Evolutionary conservation across 1,284 basidiomycete species (phyloP), one percentile per base, ranked within the genome.

Genomic region (Moesziomyces sp.): DNA sequence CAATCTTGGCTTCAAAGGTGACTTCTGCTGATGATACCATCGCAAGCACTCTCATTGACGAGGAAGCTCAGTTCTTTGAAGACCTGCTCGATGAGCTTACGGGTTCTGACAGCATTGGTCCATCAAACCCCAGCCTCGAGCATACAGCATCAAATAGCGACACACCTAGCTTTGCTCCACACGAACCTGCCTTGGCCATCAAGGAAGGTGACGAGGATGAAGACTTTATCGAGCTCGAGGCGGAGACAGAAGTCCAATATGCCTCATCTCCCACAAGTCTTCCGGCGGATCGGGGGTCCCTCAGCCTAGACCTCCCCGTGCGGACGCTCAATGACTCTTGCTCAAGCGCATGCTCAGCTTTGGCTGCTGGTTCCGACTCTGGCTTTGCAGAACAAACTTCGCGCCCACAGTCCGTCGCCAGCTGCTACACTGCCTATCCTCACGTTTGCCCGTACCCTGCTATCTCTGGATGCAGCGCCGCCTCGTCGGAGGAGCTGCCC

Each of bases 51-150:
- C 30, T 33, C 13, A 33, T 33, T 8, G 67, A 74, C 16, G 58
- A 61, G 7, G 73, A 75, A 35, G 60, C 56, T 26, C 67, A 75
- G 24, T 75, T 70, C 59, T 75, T 75, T 26, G 73, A 75, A 9
- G 68, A 75, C 23, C 53, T 75, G 13, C 57, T 75, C 1, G 58
- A 51, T 3, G 67, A 75, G 35, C 63, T 75, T 1, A 74, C 58
- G 38, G 57, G 60, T 19, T 53, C 57, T 3, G 60, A 69, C 23
- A 33, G 30, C 33, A 51, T 38, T 7, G 35, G 11, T 26, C 26
- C 61, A 1, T 5, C 35, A 4, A 61, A 33, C 51, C 13, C 33
- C 9, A 14, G 46, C 21, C 42, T 47, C 2, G 57, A 53, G 24
- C 19, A 42, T 19, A 13, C 33, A 18, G 33, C 18, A 9, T 23